A percentile compares a stretch with the other conserved stretches of the same genome.
These are phyloP conservation scores for Pichiaceae sp. DNA, from an alignment of 1,139 yeast genomes.

Conservation along the genomic window DNA sequence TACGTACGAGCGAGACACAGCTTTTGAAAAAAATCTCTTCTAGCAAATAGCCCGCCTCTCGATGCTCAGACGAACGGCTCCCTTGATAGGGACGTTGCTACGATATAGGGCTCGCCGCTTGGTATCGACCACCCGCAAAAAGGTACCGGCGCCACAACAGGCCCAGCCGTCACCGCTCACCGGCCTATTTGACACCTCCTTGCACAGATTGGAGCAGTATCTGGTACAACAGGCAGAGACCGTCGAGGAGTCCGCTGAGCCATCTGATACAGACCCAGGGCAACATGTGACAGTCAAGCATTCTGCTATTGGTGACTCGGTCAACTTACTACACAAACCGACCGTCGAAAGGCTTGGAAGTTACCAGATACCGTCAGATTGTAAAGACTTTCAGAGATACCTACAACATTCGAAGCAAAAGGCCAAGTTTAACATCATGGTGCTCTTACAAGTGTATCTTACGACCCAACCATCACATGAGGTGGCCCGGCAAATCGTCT, in stretches of 20 bases:
- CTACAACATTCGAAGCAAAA: neutral
- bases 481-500: conserved; percentile 1
- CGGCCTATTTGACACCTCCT: conserved; percentile 2
- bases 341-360: neutral
- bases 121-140: neutral
- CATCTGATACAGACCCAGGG: neutral
- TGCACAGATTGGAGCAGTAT: conserved; percentile 1
- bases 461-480: neutral
- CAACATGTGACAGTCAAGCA: neutral
- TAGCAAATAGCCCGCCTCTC: too few species aligned
- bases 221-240: conserved; percentile 1
- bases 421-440: neutral
- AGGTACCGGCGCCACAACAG: neutral
- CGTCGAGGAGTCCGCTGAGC: neutral
- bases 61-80: too few species aligned
- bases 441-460: neutral
- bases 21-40: too few species aligned
- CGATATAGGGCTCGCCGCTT: too few species aligned
- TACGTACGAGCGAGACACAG: too few species aligned
- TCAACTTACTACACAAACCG: neutral
- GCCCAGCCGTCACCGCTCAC: conserved; percentile 1
- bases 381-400: neutral
- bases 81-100: too few species aligned
- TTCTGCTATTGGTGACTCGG: neutral
- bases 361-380: neutral